These are phyloP conservation scores for Millerago galiae DNA, from an alignment of 805 yeast species.

Conservation along the genomic window DNA sequence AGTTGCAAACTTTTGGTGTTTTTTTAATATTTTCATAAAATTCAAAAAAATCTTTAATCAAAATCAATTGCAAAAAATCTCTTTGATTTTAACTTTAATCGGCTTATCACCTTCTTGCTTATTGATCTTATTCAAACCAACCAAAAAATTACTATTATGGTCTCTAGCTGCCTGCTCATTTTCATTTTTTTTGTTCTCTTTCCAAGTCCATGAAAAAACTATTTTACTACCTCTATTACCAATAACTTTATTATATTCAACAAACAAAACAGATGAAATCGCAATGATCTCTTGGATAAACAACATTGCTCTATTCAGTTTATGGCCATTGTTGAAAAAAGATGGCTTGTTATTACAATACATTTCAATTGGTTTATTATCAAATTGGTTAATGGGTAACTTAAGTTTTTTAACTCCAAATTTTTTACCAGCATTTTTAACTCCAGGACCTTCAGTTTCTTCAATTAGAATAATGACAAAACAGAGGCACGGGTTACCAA, in stretches of 20 bases:
- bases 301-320: conserved; percentile 75
- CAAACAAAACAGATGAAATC: conserved; percentile 51
- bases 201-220: conserved; percentile 94
- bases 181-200: conserved; percentile 85
- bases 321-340: conserved; percentile 79
- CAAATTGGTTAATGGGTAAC: conserved; percentile 77
- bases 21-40: conserved; percentile 74
- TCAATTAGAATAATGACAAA: conserved; percentile 26
- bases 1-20: conserved; percentile 97
- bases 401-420: conserved; percentile 45
- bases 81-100: conserved; percentile 46
- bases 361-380: conserved; percentile 47
- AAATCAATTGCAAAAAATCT: conserved; percentile 50
- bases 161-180: conserved; percentile 78
- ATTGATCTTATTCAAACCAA: conserved; percentile 44
- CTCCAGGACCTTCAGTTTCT: conserved; percentile 40
- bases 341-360: conserved; percentile 76
- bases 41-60: conserved; percentile 50
- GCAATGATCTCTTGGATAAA: conserved; percentile 82
- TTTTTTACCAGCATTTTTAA: conserved; percentile 32
- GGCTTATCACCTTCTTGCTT: conserved; percentile 53
- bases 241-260: conserved; percentile 53
- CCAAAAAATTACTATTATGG: conserved; percentile 51
- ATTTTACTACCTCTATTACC: conserved; percentile 87
- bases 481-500: conserved; percentile 42